Evolutionary conservation across 1,284 basidiomycete genomes (phyloP), one percentile per base, ranked within the genome.

Genomic region (Fistulinella staudtii): DNA sequence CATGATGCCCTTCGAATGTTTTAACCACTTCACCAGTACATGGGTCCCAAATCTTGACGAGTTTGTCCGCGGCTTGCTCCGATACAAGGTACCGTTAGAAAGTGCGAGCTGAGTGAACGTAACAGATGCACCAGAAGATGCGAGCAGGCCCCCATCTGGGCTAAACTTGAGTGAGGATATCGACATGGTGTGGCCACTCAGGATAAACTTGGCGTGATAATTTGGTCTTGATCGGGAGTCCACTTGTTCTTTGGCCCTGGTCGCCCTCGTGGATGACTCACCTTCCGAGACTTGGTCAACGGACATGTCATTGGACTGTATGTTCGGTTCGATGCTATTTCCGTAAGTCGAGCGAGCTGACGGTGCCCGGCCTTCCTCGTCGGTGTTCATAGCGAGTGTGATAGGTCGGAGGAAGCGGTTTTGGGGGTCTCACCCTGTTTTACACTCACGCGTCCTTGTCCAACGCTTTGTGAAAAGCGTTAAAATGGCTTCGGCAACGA

Each of bases 121-220:
- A 18, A 42, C 43, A 47, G 29, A 72, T 77, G 65, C 65, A 90
- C 88, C 82, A 69, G 77, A 77, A 39, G 88, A 89, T 6, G 85
- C 88, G 28, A 90, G 74, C 52, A 80, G 67, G 41, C 71, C 71
- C 24, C 88, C 87, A 61, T 88, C 77, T 17, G 85, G 84, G 60
- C 83, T 90, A 58, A 89, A 90, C 63, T 89, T 89, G 34, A 90
- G 64, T 10, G 84, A 79, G 1, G 88, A 85, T 40, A 90, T 76
- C 17, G 85, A 77, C 63, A 76, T 75, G 23, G 76, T 80, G 56
- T 90, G 87, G 22, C 88, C 87, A 49, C 80, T 83, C 25, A 90
- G 67, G 36, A 79, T 78, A 55, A 74, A 78, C 33, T 66, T 68
- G 15, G 66, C 51, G 39, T 56, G 57, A 58, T 77, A 79, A 35